Conservation (phyloP, 768 basidiomycete species). For the Saitozyma podzolica region DNA sequence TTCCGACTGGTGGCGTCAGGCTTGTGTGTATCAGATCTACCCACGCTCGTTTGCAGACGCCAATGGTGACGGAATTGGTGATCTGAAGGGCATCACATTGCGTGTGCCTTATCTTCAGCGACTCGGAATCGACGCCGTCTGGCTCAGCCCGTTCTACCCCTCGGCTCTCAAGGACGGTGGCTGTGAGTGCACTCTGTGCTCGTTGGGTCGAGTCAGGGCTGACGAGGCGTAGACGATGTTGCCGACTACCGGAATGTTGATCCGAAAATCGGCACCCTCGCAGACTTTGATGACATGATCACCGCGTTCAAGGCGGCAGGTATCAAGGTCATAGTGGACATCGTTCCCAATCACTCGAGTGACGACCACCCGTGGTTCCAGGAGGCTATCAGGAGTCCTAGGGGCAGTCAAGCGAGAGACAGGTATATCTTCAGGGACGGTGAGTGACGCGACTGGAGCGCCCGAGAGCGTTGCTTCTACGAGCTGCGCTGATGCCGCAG, state of each 20-base stretch:
- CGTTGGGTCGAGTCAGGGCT: neutral
- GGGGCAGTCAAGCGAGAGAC: constrained; percentile 26
- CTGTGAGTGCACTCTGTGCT: constrained; percentile 24
- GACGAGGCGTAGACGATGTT: constrained; percentile 32
- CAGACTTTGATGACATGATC: constrained; percentile 42
- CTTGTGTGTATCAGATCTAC: constrained; percentile 43
- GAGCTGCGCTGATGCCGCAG: constrained; percentile 8
- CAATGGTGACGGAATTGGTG: constrained; percentile 44
- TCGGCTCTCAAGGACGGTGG: constrained; percentile 43
- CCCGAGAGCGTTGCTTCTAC: neutral
- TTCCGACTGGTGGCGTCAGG: constrained; percentile 42
- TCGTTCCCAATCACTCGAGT: constrained; percentile 43
- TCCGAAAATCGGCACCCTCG: constrained; percentile 39
- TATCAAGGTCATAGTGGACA: constrained; percentile 42
- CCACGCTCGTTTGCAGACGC: constrained; percentile 40
- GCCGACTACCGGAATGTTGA: constrained; percentile 44
- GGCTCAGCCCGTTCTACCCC: constrained; percentile 45
- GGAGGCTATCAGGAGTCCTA: constrained; percentile 19
- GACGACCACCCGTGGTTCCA: constrained; percentile 46
- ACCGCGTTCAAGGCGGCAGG: constrained; percentile 23
- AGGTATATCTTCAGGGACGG: constrained; percentile 44
- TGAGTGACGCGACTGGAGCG: too few relatives aligned
- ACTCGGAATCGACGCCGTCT: constrained; percentile 40
- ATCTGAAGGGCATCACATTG: constrained; percentile 35
- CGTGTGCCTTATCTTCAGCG: constrained; percentile 31